A percentile compares a stretch with the other conserved stretches of the same genome.
Conservation (phyloP, 1,284 basidiomycete genomes). For the Tremellales sp. region DNA sequence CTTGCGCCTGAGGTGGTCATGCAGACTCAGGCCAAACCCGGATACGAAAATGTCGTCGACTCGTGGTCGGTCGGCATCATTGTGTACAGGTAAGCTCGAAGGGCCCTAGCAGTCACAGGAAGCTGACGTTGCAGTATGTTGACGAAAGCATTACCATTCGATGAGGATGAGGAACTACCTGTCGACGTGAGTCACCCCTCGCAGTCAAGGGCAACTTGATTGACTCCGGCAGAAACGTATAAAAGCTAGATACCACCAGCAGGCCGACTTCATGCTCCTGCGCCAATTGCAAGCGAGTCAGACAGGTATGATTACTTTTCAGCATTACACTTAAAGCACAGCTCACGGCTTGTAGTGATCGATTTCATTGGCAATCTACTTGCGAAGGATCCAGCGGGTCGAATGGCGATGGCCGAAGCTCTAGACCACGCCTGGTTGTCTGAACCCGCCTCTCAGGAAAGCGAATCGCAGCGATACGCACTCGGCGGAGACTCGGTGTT, state of each 20-base stretch:
- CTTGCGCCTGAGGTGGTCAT: constrained; percentile 61
- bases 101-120: neutral
- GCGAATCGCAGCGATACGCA: constrained; percentile 23
- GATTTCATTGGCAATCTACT: constrained; percentile 56
- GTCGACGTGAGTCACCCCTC: constrained; percentile 27
- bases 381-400: constrained; percentile 53
- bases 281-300: neutral
- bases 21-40: constrained; percentile 57
- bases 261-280: constrained; percentile 61
- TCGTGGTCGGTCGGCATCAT: constrained; percentile 93
- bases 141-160: constrained; percentile 48
- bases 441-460: constrained; percentile 23
- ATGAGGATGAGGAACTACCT: constrained; percentile 41
- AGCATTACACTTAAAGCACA: constrained; percentile 41
- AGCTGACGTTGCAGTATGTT: constrained; percentile 39
- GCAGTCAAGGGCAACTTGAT: neutral
- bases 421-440: constrained; percentile 64
- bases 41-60: constrained; percentile 79
- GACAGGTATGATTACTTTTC: constrained; percentile 20
- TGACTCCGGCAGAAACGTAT: constrained; percentile 49
- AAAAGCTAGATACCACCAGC: constrained; percentile 56
- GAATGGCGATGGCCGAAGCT: constrained; percentile 59
- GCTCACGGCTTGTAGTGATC: constrained; percentile 49
- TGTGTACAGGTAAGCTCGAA: constrained; percentile 66
- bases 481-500: constrained; percentile 40